A percentile compares a stretch with the other conserved stretches of the same genome.
phyloP scores from a whole-genome alignment of 495 filamentous ascomycete genomes.

The Glutinoglossum americanum region DNA sequence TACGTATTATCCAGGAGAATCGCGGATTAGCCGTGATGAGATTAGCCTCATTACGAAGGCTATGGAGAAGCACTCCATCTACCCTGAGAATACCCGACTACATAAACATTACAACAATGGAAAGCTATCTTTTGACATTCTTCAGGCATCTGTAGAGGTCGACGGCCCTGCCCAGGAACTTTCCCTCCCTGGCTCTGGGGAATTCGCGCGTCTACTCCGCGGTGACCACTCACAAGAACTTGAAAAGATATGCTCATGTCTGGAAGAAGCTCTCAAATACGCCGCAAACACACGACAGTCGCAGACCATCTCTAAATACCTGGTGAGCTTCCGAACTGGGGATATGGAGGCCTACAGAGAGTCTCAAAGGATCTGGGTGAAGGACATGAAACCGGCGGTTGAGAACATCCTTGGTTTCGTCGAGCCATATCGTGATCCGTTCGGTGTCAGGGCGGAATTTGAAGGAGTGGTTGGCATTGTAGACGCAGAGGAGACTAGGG shows the following conservation, averaged over 20 bases:
- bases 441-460: slow-evolving; percentile 89
- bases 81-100: slow-evolving; percentile 76
- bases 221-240: slow-evolving; percentile 56
- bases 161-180: neutral
- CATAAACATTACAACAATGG: slow-evolving; percentile 48
- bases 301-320: slow-evolving; percentile 66
- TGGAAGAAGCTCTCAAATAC: slow-evolving; percentile 31
- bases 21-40: slow-evolving; percentile 67
- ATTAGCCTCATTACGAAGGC: slow-evolving; percentile 50
- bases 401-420: slow-evolving; percentile 90
- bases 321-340: slow-evolving; percentile 63
- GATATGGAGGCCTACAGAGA: slow-evolving; percentile 80
- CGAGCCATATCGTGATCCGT: slow-evolving; percentile 88
- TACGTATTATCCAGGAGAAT: slow-evolving; percentile 83
- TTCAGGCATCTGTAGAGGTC: neutral
- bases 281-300: slow-evolving; percentile 72
- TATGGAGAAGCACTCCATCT: slow-evolving; percentile 48
- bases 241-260: neutral
- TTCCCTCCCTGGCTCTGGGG: neutral
- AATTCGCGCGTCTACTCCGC: slow-evolving; percentile 32
- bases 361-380: slow-evolving; percentile 77
- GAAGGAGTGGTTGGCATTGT: slow-evolving; percentile 74
- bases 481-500: slow-evolving; percentile 68
- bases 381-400: slow-evolving; percentile 71
- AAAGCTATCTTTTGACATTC: slow-evolving; percentile 26